phyloP scores from a whole-genome alignment of 306 rosid species.

The Gastrolobium bilobum region DNA sequence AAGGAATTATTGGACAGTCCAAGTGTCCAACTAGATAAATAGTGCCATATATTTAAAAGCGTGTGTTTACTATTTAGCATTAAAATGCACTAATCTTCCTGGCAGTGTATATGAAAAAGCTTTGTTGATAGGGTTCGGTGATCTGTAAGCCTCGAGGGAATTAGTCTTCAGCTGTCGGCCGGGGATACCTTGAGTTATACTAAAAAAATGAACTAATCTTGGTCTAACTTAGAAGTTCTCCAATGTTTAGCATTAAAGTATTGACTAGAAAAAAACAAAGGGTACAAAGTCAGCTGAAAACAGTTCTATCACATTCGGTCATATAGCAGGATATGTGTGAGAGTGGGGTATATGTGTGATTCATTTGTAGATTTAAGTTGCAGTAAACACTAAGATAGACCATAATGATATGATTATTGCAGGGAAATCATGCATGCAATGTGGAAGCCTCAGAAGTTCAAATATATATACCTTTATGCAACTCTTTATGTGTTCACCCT shows the following conservation, averaged over 20 bases:
- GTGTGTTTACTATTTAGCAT: not conserved
- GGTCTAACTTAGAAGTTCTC: not conserved
- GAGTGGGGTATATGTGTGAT: not conserved
- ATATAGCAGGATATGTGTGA: not conserved
- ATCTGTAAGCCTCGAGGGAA: too few relatives aligned
- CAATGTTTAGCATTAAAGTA: not conserved
- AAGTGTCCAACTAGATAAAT: slow-evolving; percentile 4
- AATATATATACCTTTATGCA: slow-evolving; percentile 73
- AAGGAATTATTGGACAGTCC: not conserved
- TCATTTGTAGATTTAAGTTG: not conserved
- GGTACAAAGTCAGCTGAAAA: not conserved
- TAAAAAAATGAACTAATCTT: not conserved
- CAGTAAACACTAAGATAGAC: not conserved
- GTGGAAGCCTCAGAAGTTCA: slow-evolving; percentile 95
- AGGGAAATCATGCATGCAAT: slow-evolving; percentile 97
- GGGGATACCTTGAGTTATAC: too few relatives aligned
- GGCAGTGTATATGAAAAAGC: too few relatives aligned
- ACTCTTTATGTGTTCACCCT: slow-evolving; percentile 83
- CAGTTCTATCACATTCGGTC: not conserved
- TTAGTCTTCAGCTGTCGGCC: too few relatives aligned
- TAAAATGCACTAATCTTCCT: slow-evolving; percentile 2
- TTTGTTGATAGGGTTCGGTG: too few relatives aligned
- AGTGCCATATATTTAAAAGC: not conserved
- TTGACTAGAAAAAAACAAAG: not conserved
- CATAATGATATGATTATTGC: slow-evolving; percentile 18